Evolutionary conservation across 2,329 filamentous ascomycete species (phyloP), one percentile per base, ranked within the genome.

Genomic region (Cytospora piceicola): DNA sequence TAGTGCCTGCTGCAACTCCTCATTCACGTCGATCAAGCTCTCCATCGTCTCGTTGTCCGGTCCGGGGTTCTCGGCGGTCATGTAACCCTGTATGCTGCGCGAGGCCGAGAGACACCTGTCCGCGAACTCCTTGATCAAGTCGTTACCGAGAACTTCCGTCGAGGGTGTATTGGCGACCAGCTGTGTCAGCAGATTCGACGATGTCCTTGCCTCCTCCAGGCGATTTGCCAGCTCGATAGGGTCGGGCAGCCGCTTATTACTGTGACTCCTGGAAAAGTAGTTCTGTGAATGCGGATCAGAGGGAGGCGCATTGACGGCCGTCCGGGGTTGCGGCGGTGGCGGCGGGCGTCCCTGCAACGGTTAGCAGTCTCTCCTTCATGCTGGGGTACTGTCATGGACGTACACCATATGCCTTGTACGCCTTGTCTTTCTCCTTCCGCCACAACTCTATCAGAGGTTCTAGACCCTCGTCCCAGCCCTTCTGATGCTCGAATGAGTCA

Each of bases 21-120:
- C 95, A 75, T 96, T 97, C 17, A 93, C 95, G 77, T 97, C 93
- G 73, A 99, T 97, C 68, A 99, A 81, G 17, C 88, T 94, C 74
- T 95, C 88, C 85, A 98, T 93, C 1, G 94, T 98, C 71, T 97
- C 90, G 73, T 97, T 94, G 76, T 98, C 95, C 0, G 94, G 94
- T 0, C 86, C 75, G 0, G 94, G 94, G 74, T 92, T 86, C 64
- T 90, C 88, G 56, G 89, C 87, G 52, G 88, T 83, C 82, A 98
- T 97, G 78, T 96, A 98, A 36, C 83, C 83, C 73, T 97, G 93
- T 71, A 98, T 88, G 73, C 90, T 92, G 62, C 89, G 85, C 61
- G 91, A 90, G 5, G 94, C 94, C 63, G 88, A 86, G 69, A 90
- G 88, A 74, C 94, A 98, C 29, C 95, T 89, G 71, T 95, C 90